phyloP scores from a whole-genome alignment of 208 protist genomes.

The Trichomonas vaginalis region DNA sequence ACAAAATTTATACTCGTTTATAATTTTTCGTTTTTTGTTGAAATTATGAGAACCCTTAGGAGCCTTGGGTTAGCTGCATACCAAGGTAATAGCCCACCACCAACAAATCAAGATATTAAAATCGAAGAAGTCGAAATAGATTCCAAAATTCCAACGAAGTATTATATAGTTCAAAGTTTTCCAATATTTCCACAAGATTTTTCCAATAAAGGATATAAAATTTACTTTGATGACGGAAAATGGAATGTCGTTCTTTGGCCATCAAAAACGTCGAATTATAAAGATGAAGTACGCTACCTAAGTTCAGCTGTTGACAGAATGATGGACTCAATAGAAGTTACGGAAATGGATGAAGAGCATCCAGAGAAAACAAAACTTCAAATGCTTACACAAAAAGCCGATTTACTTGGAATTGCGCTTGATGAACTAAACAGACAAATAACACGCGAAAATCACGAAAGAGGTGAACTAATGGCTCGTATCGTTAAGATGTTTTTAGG shows the following conservation, averaged over 20 bases:
- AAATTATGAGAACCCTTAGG: too few species aligned
- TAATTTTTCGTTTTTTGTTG: too few species aligned
- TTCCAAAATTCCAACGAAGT: not conserved
- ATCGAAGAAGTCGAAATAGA: not conserved
- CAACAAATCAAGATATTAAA: not conserved
- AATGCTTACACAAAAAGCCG: not conserved
- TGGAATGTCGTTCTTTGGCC: not conserved
- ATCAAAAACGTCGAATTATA: constrained; percentile 4
- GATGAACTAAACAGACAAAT: not conserved
- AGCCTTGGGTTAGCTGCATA: too few species aligned
- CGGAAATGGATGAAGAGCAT: not conserved
- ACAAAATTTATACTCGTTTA: too few species aligned
- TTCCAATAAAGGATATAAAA: not conserved
- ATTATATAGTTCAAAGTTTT: not conserved
- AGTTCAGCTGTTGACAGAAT: not conserved
- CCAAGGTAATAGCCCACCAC: not conserved
- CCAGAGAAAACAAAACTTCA: not conserved
- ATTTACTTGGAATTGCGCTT: not conserved
- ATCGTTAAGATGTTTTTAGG: not conserved
- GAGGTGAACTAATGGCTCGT: not conserved
- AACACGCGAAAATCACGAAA: not conserved
- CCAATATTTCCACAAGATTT: not conserved
- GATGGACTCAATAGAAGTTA: not conserved
- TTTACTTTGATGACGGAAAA: not conserved
- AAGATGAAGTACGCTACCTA: not conserved